Evolutionary conservation across 495 filamentous ascomycete genomes (phyloP).

Genomic region (Xylaria nigripes): DNA sequence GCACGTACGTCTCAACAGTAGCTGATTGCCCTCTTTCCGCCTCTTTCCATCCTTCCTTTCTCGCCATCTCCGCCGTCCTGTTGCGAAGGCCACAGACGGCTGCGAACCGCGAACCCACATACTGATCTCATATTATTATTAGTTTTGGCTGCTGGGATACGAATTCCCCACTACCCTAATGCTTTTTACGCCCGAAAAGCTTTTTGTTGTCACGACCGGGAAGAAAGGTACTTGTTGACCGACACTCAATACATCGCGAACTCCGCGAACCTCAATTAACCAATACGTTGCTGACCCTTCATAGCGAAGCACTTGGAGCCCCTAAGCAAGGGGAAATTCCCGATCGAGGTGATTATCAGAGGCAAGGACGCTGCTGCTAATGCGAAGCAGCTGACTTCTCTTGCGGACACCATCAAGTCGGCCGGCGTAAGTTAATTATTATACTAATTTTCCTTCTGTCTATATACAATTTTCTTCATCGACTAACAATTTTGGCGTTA

Average conservation of each 20-base stretch:
- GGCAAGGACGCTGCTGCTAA: slow-evolving; percentile 88
- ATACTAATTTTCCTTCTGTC: not conserved
- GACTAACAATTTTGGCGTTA: slow-evolving; percentile 25
- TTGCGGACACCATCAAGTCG: slow-evolving; percentile 73
- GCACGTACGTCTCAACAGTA: slow-evolving; percentile 56
- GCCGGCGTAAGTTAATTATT: slow-evolving; percentile 61
- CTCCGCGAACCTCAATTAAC: not conserved
- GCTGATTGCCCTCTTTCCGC: not conserved
- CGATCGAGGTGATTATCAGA: slow-evolving; percentile 79
- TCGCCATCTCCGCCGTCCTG: not conserved
- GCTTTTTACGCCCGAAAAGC: slow-evolving; percentile 74
- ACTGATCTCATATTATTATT: slow-evolving; percentile 4
- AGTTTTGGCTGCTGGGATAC: slow-evolving; percentile 99
- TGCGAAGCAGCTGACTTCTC: slow-evolving; percentile 73
- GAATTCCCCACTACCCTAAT: slow-evolving; percentile 96
- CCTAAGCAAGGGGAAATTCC: slow-evolving; percentile 83
- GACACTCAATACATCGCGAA: not conserved
- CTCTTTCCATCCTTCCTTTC: slow-evolving; percentile 1
- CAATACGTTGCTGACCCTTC: not conserved
- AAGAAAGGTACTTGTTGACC: slow-evolving; percentile 69
- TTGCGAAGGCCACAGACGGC: not conserved
- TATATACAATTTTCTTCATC: not conserved
- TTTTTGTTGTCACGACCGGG: slow-evolving; percentile 87
- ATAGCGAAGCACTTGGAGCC: slow-evolving; percentile 87
- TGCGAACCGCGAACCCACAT: not conserved